Evolutionary conservation across 768 basidiomycete genomes (phyloP).

Genomic region (Suillus fuscotomentosus): DNA sequence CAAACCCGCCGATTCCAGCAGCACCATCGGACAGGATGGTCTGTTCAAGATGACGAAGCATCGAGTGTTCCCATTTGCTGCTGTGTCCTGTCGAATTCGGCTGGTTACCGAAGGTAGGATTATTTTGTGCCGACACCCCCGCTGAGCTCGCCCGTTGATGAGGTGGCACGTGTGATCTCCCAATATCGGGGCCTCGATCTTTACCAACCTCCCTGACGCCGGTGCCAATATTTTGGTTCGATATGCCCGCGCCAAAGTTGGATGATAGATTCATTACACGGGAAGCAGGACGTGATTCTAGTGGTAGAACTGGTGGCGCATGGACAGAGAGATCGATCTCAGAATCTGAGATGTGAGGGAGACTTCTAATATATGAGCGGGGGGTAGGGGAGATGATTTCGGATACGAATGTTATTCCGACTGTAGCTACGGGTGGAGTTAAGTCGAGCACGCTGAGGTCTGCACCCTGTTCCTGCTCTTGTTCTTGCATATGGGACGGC

Average conservation of each 20-base stretch:
- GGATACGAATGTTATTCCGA: background rate
- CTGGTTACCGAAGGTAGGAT: conserved; percentile 2
- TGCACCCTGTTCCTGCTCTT: conserved; percentile 2
- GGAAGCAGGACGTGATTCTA: conserved; percentile 26
- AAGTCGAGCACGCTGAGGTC: conserved; percentile 1
- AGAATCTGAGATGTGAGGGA: conserved; percentile 19
- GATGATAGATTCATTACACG: conserved; percentile 14
- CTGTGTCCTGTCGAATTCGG: background rate
- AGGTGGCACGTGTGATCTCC: conserved; percentile 7
- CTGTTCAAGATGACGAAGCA: conserved; percentile 9
- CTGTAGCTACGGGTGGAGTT: conserved; percentile 14
- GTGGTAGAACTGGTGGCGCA: conserved; percentile 21
- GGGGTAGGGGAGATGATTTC: conserved; percentile 13
- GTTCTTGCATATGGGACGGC: background rate
- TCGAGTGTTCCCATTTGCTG: background rate
- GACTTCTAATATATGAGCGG: background rate
- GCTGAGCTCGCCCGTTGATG: background rate
- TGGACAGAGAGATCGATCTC: conserved; percentile 10
- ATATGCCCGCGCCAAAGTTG: background rate
- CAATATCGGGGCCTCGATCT: conserved; percentile 16
- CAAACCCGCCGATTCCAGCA: background rate
- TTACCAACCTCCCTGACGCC: conserved; percentile 17
- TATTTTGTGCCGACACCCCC: conserved; percentile 1
- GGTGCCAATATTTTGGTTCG: background rate
- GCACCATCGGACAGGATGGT: background rate